These are phyloP conservation scores for Paraphoma sp. DNA, from an alignment of 2,329 filamentous ascomycete species.

Conservation along the genomic window DNA sequence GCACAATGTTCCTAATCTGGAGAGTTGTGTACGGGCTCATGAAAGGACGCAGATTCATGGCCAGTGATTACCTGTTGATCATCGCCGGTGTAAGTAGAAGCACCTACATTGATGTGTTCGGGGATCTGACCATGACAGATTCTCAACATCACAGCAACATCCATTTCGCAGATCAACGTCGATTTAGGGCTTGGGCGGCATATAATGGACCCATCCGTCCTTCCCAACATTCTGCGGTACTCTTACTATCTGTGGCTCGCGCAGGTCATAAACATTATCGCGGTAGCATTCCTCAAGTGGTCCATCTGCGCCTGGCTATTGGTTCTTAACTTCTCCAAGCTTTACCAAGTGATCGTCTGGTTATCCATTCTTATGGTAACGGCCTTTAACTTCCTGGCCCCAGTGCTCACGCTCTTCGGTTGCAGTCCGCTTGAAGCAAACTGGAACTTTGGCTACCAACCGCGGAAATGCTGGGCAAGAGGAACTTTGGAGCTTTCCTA, in stretches of 20 bases:
- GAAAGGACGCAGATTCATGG: slow-evolving; percentile 27
- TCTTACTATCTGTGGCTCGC: slow-evolving; percentile 31
- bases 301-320: slow-evolving; percentile 39
- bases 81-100: slow-evolving; percentile 27
- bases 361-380: slow-evolving; percentile 30
- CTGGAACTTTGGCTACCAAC: slow-evolving; percentile 26
- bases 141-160: slow-evolving; percentile 24
- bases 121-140: slow-evolving; percentile 15
- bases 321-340: slow-evolving; percentile 26
- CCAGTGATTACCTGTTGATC: slow-evolving; percentile 35
- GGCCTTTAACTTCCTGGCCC: slow-evolving; percentile 29
- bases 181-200: slow-evolving; percentile 29
- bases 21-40: slow-evolving; percentile 29
- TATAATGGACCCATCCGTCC: slow-evolving; percentile 29
- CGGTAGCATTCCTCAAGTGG: slow-evolving; percentile 37
- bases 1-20: slow-evolving; percentile 31
- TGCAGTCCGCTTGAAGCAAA: slow-evolving; percentile 36
- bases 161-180: slow-evolving; percentile 18
- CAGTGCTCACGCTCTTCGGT: slow-evolving; percentile 24
- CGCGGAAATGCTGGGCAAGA: slow-evolving; percentile 25
- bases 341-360: slow-evolving; percentile 31
- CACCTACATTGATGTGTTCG: slow-evolving; percentile 1
- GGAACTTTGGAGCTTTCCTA: slow-evolving; percentile 17
- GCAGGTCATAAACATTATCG: slow-evolving; percentile 36
- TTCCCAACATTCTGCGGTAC: slow-evolving; percentile 22